Evolutionary conservation across 352 stramenopile genomes (phyloP), one percentile per base, ranked within the genome.

Genomic region (Phytophthora pseudosyringae): DNA sequence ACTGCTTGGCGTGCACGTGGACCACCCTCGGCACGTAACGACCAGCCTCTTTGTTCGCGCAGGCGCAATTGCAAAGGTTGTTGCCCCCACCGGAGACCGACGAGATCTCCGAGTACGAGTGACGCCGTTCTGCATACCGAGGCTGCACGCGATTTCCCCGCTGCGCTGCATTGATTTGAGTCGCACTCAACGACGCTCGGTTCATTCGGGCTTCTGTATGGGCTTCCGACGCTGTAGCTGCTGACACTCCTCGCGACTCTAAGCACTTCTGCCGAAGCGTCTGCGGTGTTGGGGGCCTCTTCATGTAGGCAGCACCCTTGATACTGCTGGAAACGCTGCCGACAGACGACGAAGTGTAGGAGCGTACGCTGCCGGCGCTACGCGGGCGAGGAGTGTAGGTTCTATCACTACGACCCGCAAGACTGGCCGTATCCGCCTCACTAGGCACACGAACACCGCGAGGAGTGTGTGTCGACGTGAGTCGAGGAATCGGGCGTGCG

Each of bases 241-340:
- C 44, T 10, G 55, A 53, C 11, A 67, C 44, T 21, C 78, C 53
- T 32, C 83, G 69, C 9, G 75, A 87, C 65, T 92, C 81, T 31
- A 90, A 58, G 18, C 83, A 92, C 43, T 92, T 89, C 39, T 88
- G 83, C 4, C 83, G 73, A 15, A 92, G 78, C 29, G 83, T 75
- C 58, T 90, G 81, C 4, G 81, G 70, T 4, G 77, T 90, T 31
- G 81, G 72, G 15, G 81, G 77, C 5, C 81, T 71, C 50, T 76
- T 77, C 73, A 89, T 72, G 65, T 90, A 92, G 9, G 79, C 68
- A 15, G 77, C 83, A 4, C 83, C 67, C 26, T 73, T 81, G 16
- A 92, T 64, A 31, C 65, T 81, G 39, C 71, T 67, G 13, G 40
- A 56, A 16, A 45, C 64, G n/a, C 48, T 55, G 5, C 45, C 47